Base-by-base conservation (phyloP, 2,329 filamentous ascomycete species). In the Onygenales sp. region DNA sequence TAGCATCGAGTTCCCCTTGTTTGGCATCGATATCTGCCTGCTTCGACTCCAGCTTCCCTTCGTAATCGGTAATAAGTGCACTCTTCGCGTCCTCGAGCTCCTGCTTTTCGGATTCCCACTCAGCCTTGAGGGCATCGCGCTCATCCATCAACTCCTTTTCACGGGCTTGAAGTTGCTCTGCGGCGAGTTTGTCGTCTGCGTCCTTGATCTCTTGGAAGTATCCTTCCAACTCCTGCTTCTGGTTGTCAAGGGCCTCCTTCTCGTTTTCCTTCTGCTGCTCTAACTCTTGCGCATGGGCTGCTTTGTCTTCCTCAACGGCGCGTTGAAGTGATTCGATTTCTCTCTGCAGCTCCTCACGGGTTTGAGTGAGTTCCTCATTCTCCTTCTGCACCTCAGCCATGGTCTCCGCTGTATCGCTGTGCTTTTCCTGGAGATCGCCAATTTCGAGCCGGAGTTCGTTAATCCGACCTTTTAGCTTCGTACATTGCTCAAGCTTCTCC, bases 391-490 rank as follows among this genome's bases (percentile, higher is more conserved):
- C 70, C 45, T 70, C 67, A 6, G 64, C 65, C 27, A 78, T 61
- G 55, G 66, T 72, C 50, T 78, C 73, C 56, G 75, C 71, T 31
- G 79, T 64, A 55, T 80, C 76, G 52, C 73, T 76, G 45, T 75
- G 69, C 62, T 77, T 77, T 57, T 78, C 76, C 58, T 80, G 75
- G 36, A 79, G 65, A 47, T 72, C 72, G 11, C 69, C 75, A 51
- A 79, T 69, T 56, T 81, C 74, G 42, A 78, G 66, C 34, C 75
- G 71, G 7, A 81, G 68, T 56, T 76, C 74, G 50, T 69, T 76
- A 56, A 74, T 69, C 39, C 64, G 70, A 45, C 70, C 69, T 58
- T 68, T 72, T 47, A 74, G 58, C 42, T 63, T 68, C 7, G 66
- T 64, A 50, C 68, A 71, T 58, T 81, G 77, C 45, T 72, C 70